Percentiles rank a stretch among this genome's conserved stretches.
These are phyloP conservation scores for Solanum paucissectum DNA, from an alignment of 257 asterid genomes.

Conservation along the genomic window DNA sequence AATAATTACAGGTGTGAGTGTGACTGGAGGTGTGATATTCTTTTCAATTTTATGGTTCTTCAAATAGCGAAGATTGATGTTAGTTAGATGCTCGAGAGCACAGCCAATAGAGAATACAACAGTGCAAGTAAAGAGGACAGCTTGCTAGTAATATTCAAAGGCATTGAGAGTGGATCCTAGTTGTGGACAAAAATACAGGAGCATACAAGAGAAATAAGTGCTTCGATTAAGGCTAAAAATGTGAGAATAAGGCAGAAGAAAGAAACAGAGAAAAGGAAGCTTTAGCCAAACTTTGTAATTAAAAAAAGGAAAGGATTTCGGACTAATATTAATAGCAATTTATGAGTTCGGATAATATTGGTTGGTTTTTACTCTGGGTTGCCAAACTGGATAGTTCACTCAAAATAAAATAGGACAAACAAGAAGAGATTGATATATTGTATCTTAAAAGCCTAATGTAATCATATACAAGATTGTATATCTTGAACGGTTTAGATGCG, in stretches of 20 bases:
- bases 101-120: not conserved
- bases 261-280: not conserved
- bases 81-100: slow-evolving; percentile 22
- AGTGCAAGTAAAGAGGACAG: not conserved
- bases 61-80: slow-evolving; percentile 75
- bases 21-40: slow-evolving; percentile 43
- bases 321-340: not conserved
- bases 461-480: not conserved
- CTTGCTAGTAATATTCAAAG: not conserved
- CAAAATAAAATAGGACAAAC: not conserved
- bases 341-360: not conserved
- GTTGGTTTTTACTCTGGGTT: not conserved
- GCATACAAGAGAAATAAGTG: not conserved
- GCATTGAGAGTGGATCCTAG: not conserved
- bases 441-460: not conserved
- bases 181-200: not conserved
- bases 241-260: not conserved
- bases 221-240: not conserved
- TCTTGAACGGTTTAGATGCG: not conserved
- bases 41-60: slow-evolving; percentile 63
- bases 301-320: not conserved
- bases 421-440: not conserved
- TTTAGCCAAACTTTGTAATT: not conserved
- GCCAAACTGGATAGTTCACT: not conserved
- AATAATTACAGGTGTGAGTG: not conserved